Evolutionary conservation across 2,329 filamentous ascomycete species (phyloP), one percentile per base, ranked within the genome.

Genomic region (Escovopsis sp.): DNA sequence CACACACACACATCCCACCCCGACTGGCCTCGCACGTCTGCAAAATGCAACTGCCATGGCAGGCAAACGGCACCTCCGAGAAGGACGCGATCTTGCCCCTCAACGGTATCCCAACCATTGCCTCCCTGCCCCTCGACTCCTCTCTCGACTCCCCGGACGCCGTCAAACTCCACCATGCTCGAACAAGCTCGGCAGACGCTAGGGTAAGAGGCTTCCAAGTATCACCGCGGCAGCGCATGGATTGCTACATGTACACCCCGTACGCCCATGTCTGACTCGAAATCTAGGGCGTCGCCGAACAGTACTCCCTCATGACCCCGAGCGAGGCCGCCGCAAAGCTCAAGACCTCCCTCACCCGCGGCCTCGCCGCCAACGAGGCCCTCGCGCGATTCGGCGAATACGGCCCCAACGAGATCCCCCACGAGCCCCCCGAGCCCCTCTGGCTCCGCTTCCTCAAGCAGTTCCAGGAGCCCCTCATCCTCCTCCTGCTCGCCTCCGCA

Each of bases 381-480:
- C 68, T 86, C 40, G 72, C 79, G 37, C 76, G 88, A 50, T 68
- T 94, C 41, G 72, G 79, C 50, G 73, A 80, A 43, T 75, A 90
- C 62, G 90, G 90, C 23, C 77, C 81, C 19, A 98, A 98, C 58
- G 90, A 98, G 59, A 79, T 98, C 27, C 85, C 90, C 5, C 85
- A 92, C 56, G 87, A 96, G 40, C 78, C 85, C 36, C 85, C 88
- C 2, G 90, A 98, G 57, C 87, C 90, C 9, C 62, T 98, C 39
- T 98, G 90, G 86, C 62, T 94, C 36, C 82, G 90, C 39, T 98
- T 98, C 49, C 55, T 94, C 40, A 92, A 93, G 58, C 90, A 98
- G 52, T 98, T 98, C 55, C 86, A 92, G 52, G 90, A 98, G 53
- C 88, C 90, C 0, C 65, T 98, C 37, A 98, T 98, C 43, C 60